Base-by-base conservation (phyloP, 768 basidiomycete species). In the Chalciporus chontae region DNA sequence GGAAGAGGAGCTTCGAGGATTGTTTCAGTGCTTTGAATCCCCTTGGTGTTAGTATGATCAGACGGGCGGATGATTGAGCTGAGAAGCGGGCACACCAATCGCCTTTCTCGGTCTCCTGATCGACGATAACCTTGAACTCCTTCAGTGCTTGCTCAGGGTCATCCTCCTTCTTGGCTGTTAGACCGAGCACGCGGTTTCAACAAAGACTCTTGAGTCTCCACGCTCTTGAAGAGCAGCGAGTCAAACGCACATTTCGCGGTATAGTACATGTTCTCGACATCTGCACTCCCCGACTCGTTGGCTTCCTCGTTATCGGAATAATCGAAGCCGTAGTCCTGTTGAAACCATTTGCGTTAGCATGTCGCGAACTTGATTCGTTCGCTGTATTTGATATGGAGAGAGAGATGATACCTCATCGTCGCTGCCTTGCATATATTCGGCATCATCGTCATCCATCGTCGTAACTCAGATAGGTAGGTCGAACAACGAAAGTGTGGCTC, bases 21-120 rank as follows among this genome's bases (percentile, higher is more conserved):
- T 99, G 96, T 62, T 99, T 99, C 52, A 99, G 78, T 5, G 94
- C 91, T 68, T 99, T 99, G 81, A 99, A 99, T 2, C 94, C 96
- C 95, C 94, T 97, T 27, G 48, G 38, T 14, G 26, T 56, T 29
- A 54, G 46, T 15, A 18, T 32, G 19, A 41, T 4, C 11, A 6
- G 29, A n/a, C 5, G 5, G 15, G 14, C n/a, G 34, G 15, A 7
- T n/a, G 15, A 9, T 9, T 6, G 19, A n/a, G n/a, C n/a, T n/a
- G 13, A 31, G 9, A 42, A 53, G 21, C 40, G 38, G 26, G 32
- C 81, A 50, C 60, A 94, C 94, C 95, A 97, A 61, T 98, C 95
- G 32, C 91, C 90, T 64, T 90, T 90, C 62, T 92, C 87, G n/a
- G 85, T 77, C 64, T 97, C 95, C 59, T 89, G 82, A 47, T 93